phyloP scores from a whole-genome alignment of 345 rosid species.

The Nasturtium officinale region DNA sequence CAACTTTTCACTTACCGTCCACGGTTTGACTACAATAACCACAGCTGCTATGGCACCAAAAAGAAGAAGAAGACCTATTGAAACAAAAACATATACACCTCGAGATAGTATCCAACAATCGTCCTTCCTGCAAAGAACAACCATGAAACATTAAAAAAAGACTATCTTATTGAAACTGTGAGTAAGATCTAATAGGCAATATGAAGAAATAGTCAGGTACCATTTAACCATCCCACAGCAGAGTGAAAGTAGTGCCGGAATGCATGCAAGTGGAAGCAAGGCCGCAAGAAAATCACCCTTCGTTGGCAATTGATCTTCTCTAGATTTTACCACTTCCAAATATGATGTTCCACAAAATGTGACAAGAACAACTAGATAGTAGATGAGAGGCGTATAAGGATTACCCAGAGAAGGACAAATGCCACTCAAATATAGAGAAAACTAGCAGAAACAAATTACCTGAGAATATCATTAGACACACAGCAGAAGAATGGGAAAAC shows the following conservation, averaged over 20 bases:
- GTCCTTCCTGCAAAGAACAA: conserved; percentile 80
- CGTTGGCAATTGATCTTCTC: conserved; percentile 83
- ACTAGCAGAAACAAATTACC: conserved; percentile 49
- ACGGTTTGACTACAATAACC: conserved; percentile 73
- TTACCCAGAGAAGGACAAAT: conserved; percentile 18
- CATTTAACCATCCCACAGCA: conserved; percentile 94
- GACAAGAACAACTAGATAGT: conserved; percentile 85
- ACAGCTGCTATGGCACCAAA: conserved; percentile 95
- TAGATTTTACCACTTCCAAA: conserved; percentile 84
- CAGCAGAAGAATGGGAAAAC: conserved; percentile 89
- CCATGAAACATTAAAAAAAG: conserved; percentile 28
- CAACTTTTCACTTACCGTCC: conserved; percentile 71
- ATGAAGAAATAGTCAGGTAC: conserved; percentile 50
- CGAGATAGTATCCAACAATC: conserved; percentile 95
- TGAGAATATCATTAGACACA: conserved; percentile 75
- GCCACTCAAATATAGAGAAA: conserved; percentile 22
- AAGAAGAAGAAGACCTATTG: conserved; percentile 88
- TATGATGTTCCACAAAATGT: conserved; percentile 90
- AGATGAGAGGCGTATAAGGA: conserved; percentile 19
- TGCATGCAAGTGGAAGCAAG: conserved; percentile 91
- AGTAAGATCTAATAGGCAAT: conserved; percentile 20
- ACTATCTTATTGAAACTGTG: conserved; percentile 13
- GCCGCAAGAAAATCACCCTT: conserved; percentile 94
- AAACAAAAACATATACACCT: conserved; percentile 80
- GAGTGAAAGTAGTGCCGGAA: conserved; percentile 87